These are phyloP conservation scores for Pseudofabraea citricarpa DNA, from an alignment of 2,329 filamentous ascomycete species.

Conservation along the genomic window DNA sequence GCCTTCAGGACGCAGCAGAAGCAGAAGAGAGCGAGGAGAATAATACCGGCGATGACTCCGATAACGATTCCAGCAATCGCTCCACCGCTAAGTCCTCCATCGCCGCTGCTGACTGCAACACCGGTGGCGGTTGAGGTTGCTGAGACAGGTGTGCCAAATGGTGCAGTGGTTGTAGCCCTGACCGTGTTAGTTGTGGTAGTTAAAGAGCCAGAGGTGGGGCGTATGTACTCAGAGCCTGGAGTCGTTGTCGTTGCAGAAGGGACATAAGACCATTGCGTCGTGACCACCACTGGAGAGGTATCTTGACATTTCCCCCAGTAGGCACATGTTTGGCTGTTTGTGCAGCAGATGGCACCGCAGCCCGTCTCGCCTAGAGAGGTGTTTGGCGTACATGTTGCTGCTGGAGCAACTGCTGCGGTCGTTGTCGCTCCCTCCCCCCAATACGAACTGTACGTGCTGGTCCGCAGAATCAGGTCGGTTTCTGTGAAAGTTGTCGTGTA, in stretches of 20 bases:
- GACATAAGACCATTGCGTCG: constrained; percentile 31
- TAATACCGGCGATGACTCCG: constrained; percentile 62
- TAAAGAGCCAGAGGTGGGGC: constrained; percentile 52
- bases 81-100: constrained; percentile 55
- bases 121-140: constrained; percentile 35
- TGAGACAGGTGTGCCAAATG: constrained; percentile 47
- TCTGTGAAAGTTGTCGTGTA: constrained; percentile 50
- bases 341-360: constrained; percentile 69
- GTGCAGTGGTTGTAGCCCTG: constrained; percentile 39
- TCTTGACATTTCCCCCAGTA: constrained; percentile 53
- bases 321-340: constrained; percentile 63
- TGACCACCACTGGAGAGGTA: constrained; percentile 40
- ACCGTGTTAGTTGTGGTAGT: constrained; percentile 50
- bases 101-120: constrained; percentile 11
- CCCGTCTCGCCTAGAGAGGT: constrained; percentile 50
- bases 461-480: constrained; percentile 47
- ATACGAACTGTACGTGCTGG: constrained; percentile 51
- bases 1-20: constrained; percentile 67
- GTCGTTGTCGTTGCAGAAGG: constrained; percentile 8
- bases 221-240: constrained; percentile 33
- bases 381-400: constrained; percentile 40
- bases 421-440: constrained; percentile 30
- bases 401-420: constrained; percentile 19
- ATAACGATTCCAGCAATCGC: constrained; percentile 81
- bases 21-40: constrained; percentile 65